Evolutionary conservation across 768 basidiomycete genomes (phyloP).

Genomic region (Roridomyces roridus): DNA sequence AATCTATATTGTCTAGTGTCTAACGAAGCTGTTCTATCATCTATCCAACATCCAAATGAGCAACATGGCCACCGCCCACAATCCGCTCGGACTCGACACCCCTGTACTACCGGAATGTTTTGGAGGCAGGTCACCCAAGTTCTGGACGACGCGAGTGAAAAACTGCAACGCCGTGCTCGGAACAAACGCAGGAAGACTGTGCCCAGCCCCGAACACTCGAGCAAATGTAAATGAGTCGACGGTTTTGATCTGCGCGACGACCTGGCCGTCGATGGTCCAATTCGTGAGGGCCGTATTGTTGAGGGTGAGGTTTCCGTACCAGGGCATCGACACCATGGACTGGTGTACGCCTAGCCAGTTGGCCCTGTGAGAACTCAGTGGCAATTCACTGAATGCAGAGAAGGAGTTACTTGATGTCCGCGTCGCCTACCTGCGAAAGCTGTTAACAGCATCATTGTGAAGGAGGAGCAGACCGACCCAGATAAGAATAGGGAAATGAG

Average conservation of each 20-base stretch:
- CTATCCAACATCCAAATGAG: no score
- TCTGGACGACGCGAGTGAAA: conserved; percentile 4
- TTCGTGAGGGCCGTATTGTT: conserved; percentile 40
- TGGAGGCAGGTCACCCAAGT: no score
- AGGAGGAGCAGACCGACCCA: conserved; percentile 44
- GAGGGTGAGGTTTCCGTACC: conserved; percentile 49
- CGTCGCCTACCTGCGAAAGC: conserved; percentile 38
- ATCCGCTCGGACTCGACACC: no score
- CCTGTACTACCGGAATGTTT: no score
- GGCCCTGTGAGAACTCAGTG: conserved; percentile 28
- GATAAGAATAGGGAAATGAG: conserved; percentile 41
- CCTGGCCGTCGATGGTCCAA: conserved; percentile 40
- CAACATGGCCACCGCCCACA: no score
- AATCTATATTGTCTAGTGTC: no score
- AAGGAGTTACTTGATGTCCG: conserved; percentile 40
- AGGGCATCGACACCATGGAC: conserved; percentile 49
- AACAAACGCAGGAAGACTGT: conserved; percentile 37
- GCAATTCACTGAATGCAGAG: not conserved
- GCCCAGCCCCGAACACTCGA: conserved; percentile 45
- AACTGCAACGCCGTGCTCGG: conserved; percentile 17
- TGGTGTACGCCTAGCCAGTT: conserved; percentile 48
- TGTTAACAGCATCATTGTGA: no score
- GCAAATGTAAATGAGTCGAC: conserved; percentile 56
- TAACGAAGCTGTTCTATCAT: no score
- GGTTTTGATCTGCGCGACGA: conserved; percentile 48